Evolutionary conservation across 176 grass and related monocot genomes (phyloP).

Genomic region (Juncus inflexus): DNA sequence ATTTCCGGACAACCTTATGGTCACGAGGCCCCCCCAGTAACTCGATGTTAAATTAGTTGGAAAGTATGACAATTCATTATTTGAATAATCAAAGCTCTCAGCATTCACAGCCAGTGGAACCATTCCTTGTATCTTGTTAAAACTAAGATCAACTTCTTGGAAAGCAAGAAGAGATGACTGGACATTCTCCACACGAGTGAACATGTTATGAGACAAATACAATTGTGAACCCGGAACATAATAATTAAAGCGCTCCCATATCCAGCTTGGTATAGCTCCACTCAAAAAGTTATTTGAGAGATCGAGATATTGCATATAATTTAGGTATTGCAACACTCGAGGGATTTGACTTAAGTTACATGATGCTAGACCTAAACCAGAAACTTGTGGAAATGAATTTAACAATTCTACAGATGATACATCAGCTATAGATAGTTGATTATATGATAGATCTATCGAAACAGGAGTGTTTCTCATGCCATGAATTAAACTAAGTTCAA

Average conservation of each 20-base stretch:
- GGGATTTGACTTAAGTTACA: constrained; percentile 36
- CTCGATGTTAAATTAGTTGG: neutral
- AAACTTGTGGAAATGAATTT: neutral
- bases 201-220: neutral
- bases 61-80: constrained; percentile 9
- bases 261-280: constrained; percentile 27
- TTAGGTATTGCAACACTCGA: constrained; percentile 1
- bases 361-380: neutral
- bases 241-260: constrained; percentile 17
- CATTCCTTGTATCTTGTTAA: neutral
- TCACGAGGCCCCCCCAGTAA: accelerated
- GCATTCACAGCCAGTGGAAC: constrained; percentile 1
- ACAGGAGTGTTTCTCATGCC: neutral
- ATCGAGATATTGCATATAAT: neutral
- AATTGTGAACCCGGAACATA: neutral
- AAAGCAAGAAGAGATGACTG: neutral
- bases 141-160: neutral
- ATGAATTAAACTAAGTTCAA: constrained; percentile 17
- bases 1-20: constrained; percentile 24
- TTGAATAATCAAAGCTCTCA: neutral
- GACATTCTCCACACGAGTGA: neutral
- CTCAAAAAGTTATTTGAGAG: constrained; percentile 33
- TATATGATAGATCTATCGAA: constrained; percentile 1
- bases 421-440: constrained; percentile 25
- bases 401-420: neutral